Evolutionary conservation across 1,284 basidiomycete species (phyloP), one percentile per base, ranked within the genome.

Genomic region (Naganishia albida): DNA sequence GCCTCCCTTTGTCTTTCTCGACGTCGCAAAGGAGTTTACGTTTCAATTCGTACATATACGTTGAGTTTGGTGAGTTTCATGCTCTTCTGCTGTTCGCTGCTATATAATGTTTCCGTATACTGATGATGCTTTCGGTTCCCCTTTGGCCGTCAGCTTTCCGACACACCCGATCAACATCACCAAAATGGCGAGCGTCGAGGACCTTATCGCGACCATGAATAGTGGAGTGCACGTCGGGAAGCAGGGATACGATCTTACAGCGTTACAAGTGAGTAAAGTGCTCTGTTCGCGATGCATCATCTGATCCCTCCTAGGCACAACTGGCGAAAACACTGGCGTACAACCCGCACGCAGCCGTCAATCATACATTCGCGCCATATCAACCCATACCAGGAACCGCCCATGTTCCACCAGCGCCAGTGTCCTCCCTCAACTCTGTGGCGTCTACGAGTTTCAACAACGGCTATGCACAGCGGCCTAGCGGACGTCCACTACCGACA

Each of bases 221-320:
- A 69, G 69, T n/a, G 71, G 71, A 18, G 63, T 76, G 30, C 74
- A 78, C 57, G 75, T 75, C 48, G 75, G 75, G 7, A 73, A 73
- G 62, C 72, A 77, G 62, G 74, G 72, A 10, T 69, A 75, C 50
- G 75, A 77, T 52, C 67, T 77, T 39, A 69, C 72, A 62, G 72
- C 72, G 62, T 65, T 79, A 34, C 75, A 77, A 63, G 77, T 77
- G 59, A 68, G 74, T 72, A n/a, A n/a, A n/a, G n/a, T n/a, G n/a
- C 48, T 3, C 3, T 15, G n/a, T 46, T 50, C n/a, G 30, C 51
- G 53, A 34, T 15, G 10, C 43, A 13, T 39, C 12, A n/a, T 39
- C 39, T 44, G 25, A 52, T 26, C 34, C 28, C 7, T 23, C 18
- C 7, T 50, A 66, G 67, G 59, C 56, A 4, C 62, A 66, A 50